These are phyloP conservation scores for Dactylellina leptospora DNA, from an alignment of 2,329 filamentous ascomycete species.

Conservation along the genomic window DNA sequence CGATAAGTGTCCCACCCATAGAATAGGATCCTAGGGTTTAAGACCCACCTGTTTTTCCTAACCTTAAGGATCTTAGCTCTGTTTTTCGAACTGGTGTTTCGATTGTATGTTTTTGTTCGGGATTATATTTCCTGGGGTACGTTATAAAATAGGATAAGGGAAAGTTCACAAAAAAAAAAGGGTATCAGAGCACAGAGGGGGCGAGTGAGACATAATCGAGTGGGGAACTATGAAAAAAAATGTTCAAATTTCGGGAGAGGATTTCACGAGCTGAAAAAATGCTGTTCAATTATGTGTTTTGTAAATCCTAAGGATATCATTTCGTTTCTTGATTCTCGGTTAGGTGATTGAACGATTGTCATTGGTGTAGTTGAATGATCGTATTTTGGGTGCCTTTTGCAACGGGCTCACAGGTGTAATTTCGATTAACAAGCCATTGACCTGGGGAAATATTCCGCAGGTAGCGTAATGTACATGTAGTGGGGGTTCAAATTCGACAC, in stretches of 20 bases:
- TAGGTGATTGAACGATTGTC: not conserved
- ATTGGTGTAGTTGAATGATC: not conserved
- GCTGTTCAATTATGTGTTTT: no score
- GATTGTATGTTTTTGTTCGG: not conserved
- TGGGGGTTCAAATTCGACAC: no score
- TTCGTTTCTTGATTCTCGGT: no score
- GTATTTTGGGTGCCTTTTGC: not conserved
- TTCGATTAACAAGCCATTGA: not conserved
- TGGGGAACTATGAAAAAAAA: not conserved
- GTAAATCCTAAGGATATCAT: no score
- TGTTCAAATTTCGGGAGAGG: not conserved
- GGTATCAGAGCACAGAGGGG: not conserved
- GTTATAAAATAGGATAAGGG: constrained; percentile 8
- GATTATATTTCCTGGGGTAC: not conserved
- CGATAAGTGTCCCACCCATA: not conserved
- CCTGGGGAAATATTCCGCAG: not conserved
- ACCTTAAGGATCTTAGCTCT: no score
- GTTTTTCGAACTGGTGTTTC: no score
- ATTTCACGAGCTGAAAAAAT: not conserved
- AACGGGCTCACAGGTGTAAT: not conserved
- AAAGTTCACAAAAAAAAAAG: not conserved
- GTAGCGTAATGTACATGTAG: not conserved
- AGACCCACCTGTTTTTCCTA: not conserved
- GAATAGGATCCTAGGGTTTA: constrained; percentile 13
- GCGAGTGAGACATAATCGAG: not conserved